Conservation (phyloP, 106 monocot species). For the Platanthera guangdongensis region DNA sequence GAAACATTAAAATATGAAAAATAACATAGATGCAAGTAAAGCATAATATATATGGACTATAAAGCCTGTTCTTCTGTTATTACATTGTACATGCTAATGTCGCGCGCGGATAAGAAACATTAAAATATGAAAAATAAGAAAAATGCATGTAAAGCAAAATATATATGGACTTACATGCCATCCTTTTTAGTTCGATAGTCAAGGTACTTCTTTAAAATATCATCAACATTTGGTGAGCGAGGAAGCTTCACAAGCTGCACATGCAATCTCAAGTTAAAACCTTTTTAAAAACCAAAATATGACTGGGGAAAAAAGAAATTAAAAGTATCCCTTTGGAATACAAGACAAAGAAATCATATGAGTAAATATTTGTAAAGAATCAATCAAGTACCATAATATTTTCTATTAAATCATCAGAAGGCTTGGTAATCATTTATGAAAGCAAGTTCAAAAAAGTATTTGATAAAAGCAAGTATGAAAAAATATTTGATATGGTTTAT, state of each 20-base stretch:
- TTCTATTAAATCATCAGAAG: neutral
- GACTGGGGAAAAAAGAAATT: neutral
- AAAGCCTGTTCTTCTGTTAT: neutral
- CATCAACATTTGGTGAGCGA: conserved; percentile 90
- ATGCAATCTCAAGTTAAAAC: conserved; percentile 6
- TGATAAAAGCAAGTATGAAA: neutral
- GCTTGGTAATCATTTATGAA: neutral
- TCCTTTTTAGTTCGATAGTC: conserved; percentile 92
- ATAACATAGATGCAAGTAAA: too few relatives aligned
- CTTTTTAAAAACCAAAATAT: neutral
- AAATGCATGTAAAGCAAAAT: neutral
- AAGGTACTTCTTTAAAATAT: conserved; percentile 86
- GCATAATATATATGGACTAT: neutral
- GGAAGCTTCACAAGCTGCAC: conserved; percentile 94
- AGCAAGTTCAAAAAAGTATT: neutral
- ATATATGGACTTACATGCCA: conserved; percentile 54
- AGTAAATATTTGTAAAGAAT: neutral
- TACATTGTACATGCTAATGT: neutral
- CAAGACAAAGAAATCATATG: neutral
- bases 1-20: too few relatives aligned
- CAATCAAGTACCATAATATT: neutral
- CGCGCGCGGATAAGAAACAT: neutral
- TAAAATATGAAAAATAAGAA: neutral
- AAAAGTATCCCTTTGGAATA: neutral
- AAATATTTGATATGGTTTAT: too few relatives aligned